Percentiles rank a stretch among this genome's conserved stretches.
Conservation (phyloP, 1,284 basidiomycete species). For the Testicularia cyperi region DNA sequence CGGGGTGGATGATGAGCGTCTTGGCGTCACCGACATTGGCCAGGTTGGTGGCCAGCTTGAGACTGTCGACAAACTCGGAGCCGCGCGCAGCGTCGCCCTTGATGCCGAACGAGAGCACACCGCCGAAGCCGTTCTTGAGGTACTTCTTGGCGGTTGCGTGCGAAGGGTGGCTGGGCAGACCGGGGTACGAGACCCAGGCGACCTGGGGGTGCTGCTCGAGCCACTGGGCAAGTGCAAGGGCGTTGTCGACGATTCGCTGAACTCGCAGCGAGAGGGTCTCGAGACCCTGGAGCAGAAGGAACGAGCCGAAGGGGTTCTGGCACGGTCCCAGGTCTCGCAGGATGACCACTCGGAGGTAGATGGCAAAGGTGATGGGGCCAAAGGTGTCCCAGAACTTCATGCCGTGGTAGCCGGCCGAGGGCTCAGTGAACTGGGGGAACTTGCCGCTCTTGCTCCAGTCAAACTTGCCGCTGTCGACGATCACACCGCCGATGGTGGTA, state of each 20-base stretch:
- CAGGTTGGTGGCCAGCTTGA: conserved; percentile 68
- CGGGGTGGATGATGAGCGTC: conserved; percentile 67
- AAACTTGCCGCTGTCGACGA: conserved; percentile 79
- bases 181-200: conserved; percentile 80
- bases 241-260: conserved; percentile 75
- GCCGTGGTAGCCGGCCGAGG: conserved; percentile 82
- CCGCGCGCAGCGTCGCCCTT: conserved; percentile 70
- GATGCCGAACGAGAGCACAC: conserved; percentile 79
- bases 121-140: conserved; percentile 66
- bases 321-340: conserved; percentile 76
- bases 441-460: conserved; percentile 76
- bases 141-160: conserved; percentile 67
- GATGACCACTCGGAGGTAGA: conserved; percentile 74
- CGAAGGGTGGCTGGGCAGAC: conserved; percentile 70
- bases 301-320: conserved; percentile 78
- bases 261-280: conserved; percentile 80
- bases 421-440: conserved; percentile 80
- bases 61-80: conserved; percentile 71
- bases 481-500: conserved; percentile 80
- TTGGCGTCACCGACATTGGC: conserved; percentile 57
- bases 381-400: conserved; percentile 67
- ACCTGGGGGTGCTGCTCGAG: conserved; percentile 73
- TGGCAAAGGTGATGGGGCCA: conserved; percentile 71
- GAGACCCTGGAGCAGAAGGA: conserved; percentile 79
- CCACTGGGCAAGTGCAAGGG: conserved; percentile 73